Percentiles rank a stretch among this genome's conserved stretches.
phyloP scores from a whole-genome alignment of 108 stramenopile genomes.

The Conticribra guillardii region DNA sequence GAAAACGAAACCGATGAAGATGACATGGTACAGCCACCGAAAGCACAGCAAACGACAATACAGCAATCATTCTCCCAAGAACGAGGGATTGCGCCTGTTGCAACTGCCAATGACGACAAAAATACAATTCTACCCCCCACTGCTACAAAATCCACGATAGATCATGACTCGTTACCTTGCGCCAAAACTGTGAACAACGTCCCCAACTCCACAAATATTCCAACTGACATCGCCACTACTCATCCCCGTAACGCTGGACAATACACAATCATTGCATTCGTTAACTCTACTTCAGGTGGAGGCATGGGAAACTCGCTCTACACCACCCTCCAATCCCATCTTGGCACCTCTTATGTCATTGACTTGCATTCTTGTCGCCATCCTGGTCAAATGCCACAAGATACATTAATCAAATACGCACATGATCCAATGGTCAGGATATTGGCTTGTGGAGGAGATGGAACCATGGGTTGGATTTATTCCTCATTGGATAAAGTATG shows the following conservation, averaged over 20 bases:
- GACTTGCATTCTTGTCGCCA: conserved; percentile 52
- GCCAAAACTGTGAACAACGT: not conserved
- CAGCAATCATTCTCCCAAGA: too few species aligned
- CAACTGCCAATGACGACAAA: too few species aligned
- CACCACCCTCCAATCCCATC: conserved; percentile 22
- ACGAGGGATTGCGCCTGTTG: too few species aligned
- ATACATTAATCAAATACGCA: conserved; percentile 50
- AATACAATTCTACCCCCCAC: too few species aligned
- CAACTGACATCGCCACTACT: not conserved
- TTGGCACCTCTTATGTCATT: conserved; percentile 48
- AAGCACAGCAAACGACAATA: too few species aligned
- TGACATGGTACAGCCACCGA: too few species aligned
- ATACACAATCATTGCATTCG: conserved; percentile 57
- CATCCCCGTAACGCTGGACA: conserved; percentile 51
- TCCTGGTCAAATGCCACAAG: conserved; percentile 57
- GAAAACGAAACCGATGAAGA: too few species aligned
- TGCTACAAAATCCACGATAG: not conserved
- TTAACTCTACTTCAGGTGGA: conserved; percentile 54
- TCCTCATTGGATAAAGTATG: conserved; percentile 63
- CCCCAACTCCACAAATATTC: not conserved
- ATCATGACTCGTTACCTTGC: not conserved
- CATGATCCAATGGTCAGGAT: conserved; percentile 54
- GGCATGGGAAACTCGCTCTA: conserved; percentile 35
- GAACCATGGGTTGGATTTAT: conserved; percentile 76
- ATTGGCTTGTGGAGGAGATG: conserved; percentile 75